Evolutionary conservation across 306 rosid species (phyloP).

Genomic region (Hylodesmum podocarpum): DNA sequence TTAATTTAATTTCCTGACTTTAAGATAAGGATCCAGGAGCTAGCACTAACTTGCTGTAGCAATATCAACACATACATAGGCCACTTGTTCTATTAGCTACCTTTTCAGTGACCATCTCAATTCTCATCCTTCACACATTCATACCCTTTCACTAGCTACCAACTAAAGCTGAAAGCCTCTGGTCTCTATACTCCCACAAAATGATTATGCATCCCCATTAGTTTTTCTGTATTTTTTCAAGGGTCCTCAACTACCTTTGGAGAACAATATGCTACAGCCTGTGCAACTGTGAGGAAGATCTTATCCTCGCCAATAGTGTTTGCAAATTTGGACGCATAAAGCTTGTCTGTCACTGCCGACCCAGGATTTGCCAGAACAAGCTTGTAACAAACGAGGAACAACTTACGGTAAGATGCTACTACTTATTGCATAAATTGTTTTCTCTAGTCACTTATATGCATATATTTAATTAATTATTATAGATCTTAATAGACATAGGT

Average conservation of each 20-base stretch:
- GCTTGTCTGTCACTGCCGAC: conserved; percentile 72
- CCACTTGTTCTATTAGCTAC: conserved; percentile 17
- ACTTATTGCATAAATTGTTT: neutral
- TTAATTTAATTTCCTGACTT: conserved; percentile 10
- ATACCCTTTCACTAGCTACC: neutral
- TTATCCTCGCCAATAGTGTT: conserved; percentile 65
- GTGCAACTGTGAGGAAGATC: conserved; percentile 86
- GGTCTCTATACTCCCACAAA: neutral
- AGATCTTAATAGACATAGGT: neutral
- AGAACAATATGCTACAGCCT: conserved; percentile 73
- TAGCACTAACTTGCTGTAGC: neutral
- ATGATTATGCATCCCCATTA: neutral
- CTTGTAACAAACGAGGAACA: conserved; percentile 34
- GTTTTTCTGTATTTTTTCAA: conserved; percentile 27
- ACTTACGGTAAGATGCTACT: conserved; percentile 43
- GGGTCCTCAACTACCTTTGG: conserved; percentile 64
- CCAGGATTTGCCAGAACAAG: conserved; percentile 94
- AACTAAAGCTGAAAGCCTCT: neutral
- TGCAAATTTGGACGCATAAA: conserved; percentile 57
- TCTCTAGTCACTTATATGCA: neutral
- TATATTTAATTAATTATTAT: no score
- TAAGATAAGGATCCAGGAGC: conserved; percentile 31
- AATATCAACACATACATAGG: neutral
- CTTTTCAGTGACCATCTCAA: conserved; percentile 13
- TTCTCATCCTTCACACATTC: neutral